Conservation (phyloP, 345 rosid species). For the Populus euphratica region DNA sequence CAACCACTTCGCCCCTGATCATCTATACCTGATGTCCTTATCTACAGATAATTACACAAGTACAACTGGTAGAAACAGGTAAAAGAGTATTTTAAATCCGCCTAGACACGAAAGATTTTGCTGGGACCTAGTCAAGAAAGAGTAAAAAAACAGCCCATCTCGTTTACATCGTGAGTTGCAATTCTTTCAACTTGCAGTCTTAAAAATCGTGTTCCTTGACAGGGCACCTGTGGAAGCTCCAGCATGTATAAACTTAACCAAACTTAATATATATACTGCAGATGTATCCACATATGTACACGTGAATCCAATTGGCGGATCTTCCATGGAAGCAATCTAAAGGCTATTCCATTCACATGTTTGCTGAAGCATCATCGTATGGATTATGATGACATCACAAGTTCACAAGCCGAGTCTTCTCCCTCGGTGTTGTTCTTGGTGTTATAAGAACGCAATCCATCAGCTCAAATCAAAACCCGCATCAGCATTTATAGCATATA, state of each 20-base stretch:
- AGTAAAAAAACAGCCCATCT: neutral
- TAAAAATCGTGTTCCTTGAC: neutral
- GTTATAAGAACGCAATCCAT: constrained; percentile 18
- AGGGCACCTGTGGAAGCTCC: neutral
- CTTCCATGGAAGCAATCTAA: neutral
- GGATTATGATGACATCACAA: neutral
- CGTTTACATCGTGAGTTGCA: neutral
- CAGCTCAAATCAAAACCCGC: constrained; percentile 98
- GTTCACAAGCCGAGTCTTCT: constrained; percentile 1
- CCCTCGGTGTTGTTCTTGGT: neutral
- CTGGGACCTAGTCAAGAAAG: neutral
- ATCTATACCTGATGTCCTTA: neutral
- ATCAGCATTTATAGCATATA: constrained; percentile 89
- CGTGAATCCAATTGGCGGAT: constrained; percentile 7
- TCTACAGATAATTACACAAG: neutral
- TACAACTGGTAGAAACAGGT: neutral
- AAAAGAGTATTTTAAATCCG: neutral
- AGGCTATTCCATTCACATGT: neutral
- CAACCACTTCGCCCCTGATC: neutral
- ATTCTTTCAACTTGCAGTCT: neutral
- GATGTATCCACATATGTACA: constrained; percentile 10
- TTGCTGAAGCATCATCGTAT: neutral
- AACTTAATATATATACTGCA: neutral
- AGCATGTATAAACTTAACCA: neutral
- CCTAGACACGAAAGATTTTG: neutral